These are phyloP conservation scores for Triticum dicoccoides DNA, from an alignment of 176 grass and related monocot genomes.

Conservation along the genomic window DNA sequence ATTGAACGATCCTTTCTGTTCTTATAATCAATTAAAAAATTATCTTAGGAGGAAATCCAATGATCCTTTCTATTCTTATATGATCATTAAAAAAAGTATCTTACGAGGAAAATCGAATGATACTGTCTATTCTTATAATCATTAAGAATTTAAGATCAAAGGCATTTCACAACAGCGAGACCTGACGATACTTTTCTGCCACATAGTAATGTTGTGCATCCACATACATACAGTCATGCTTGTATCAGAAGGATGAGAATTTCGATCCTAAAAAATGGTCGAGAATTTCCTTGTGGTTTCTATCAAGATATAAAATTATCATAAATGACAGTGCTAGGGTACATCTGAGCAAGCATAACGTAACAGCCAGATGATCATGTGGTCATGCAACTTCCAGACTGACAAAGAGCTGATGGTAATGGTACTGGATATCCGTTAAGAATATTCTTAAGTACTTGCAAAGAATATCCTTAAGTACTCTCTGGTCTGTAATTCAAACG, in stretches of 20 bases:
- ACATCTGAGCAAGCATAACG: not conserved
- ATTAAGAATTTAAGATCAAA: too few relatives aligned
- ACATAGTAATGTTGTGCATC: not conserved
- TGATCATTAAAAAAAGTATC: too few relatives aligned
- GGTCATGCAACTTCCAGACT: not conserved
- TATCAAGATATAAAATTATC: slow-evolving; percentile 6
- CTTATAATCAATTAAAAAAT: not conserved
- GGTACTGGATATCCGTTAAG: not conserved
- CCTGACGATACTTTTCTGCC: not conserved
- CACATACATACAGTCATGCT: not conserved
- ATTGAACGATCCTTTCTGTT: not conserved
- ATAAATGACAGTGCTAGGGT: not conserved
- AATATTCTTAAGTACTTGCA: not conserved
- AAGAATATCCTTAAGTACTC: not conserved
- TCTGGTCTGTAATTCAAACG: too few relatives aligned
- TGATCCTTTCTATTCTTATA: not conserved
- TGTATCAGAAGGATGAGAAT: too few relatives aligned
- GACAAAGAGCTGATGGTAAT: not conserved
- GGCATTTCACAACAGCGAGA: not conserved
- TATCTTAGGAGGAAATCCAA: not conserved
- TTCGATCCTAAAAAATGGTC: too few relatives aligned
- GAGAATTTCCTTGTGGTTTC: not conserved
- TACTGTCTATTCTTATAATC: not conserved
- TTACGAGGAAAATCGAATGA: not conserved
- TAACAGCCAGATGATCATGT: not conserved